Evolutionary conservation across 345 rosid species (phyloP).

Genomic region (Reutealis trisperma): DNA sequence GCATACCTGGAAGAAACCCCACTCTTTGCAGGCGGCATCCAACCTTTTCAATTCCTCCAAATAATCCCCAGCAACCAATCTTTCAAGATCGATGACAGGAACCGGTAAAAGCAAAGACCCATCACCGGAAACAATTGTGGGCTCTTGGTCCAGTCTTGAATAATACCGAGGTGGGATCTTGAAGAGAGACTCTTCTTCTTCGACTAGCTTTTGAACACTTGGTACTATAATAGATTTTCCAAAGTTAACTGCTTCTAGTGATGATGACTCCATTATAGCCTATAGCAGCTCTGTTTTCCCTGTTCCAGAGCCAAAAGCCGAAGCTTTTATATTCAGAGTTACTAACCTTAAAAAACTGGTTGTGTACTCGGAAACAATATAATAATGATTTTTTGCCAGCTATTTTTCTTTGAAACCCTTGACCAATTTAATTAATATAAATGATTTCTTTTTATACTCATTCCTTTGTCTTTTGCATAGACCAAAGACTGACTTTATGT

Average conservation of each 20-base stretch:
- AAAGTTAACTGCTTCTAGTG: slow-evolving; percentile 48
- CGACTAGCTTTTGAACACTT: slow-evolving; percentile 59
- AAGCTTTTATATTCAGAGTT: too few relatives aligned
- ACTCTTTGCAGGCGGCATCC: slow-evolving; percentile 44
- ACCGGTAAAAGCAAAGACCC: slow-evolving; percentile 20
- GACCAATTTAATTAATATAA: too few relatives aligned
- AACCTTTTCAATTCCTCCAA: slow-evolving; percentile 33
- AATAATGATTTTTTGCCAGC: too few relatives aligned
- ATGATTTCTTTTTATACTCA: too few relatives aligned
- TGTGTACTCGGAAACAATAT: too few relatives aligned
- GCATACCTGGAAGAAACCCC: slow-evolving; percentile 49
- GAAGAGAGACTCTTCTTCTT: slow-evolving; percentile 17
- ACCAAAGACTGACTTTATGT: too few relatives aligned
- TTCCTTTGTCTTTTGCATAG: too few relatives aligned
- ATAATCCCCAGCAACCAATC: slow-evolving; percentile 20
- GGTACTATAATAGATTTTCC: slow-evolving; percentile 53
- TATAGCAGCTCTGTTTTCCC: too few relatives aligned
- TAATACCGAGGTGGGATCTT: slow-evolving; percentile 49
- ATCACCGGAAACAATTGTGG: background rate
- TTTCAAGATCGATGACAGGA: slow-evolving; percentile 44
- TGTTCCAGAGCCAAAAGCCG: too few relatives aligned
- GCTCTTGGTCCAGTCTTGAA: slow-evolving; percentile 21
- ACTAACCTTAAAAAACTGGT: too few relatives aligned
- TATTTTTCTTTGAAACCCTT: too few relatives aligned
- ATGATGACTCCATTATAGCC: slow-evolving; percentile 11